Conservation (phyloP, 2,329 filamentous ascomycete genomes). For the Nigrospora sphaerica region DNA sequence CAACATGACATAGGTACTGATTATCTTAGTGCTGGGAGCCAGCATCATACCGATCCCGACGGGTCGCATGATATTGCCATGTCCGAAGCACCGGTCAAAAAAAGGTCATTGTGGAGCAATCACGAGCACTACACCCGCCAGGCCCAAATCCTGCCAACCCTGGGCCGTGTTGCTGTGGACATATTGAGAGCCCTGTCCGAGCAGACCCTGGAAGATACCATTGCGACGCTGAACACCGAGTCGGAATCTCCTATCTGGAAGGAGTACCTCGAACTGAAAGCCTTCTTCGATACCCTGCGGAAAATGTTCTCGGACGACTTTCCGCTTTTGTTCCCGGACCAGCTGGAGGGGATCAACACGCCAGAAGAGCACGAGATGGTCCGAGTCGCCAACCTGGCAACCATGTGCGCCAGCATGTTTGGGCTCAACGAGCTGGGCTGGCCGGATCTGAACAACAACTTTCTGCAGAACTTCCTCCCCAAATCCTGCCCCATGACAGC, state of each 20-base stretch:
- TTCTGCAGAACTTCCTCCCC: slow-evolving; percentile 21
- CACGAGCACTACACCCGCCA: slow-evolving; percentile 22
- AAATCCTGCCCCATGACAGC: slow-evolving; percentile 16
- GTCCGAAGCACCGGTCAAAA: slow-evolving; percentile 1
- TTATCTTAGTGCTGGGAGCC: neutral
- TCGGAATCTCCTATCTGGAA: slow-evolving; percentile 19
- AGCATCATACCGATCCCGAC: neutral
- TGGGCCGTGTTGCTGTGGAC: slow-evolving; percentile 22
- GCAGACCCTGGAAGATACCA: slow-evolving; percentile 24
- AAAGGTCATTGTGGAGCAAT: slow-evolving; percentile 22
- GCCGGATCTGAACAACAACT: slow-evolving; percentile 23
- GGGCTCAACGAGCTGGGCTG: slow-evolving; percentile 22
- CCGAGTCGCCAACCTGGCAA: slow-evolving; percentile 22
- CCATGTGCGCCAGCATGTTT: slow-evolving; percentile 24
- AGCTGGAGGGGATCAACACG: slow-evolving; percentile 15
- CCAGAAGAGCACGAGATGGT: slow-evolving; percentile 18
- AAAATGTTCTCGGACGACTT: slow-evolving; percentile 15
- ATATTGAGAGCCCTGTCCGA: slow-evolving; percentile 24
- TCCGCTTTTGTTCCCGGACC: slow-evolving; percentile 15
- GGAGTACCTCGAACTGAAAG: slow-evolving; percentile 19
- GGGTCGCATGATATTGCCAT: neutral
- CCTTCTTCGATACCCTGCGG: slow-evolving; percentile 19
- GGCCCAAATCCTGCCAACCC: slow-evolving; percentile 22
- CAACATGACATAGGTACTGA: neutral
- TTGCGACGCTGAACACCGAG: slow-evolving; percentile 18